phyloP scores from a whole-genome alignment of 768 basidiomycete genomes.

The Amanita rimosa region DNA sequence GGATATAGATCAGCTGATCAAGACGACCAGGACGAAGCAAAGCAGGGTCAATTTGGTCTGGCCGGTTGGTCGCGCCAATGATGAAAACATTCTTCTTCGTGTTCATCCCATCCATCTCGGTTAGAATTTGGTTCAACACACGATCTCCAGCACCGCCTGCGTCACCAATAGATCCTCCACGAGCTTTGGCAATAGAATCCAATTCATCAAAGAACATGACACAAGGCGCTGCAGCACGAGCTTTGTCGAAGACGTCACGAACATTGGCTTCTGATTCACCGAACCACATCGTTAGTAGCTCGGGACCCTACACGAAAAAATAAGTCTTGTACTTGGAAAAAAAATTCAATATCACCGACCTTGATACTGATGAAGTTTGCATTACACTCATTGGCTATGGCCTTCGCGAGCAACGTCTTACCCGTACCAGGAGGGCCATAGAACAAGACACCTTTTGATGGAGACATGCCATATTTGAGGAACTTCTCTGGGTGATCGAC shows the following conservation, averaged over 20 bases:
- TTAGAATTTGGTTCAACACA: conserved; percentile 93
- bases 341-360: conserved; percentile 23
- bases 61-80: conserved; percentile 94
- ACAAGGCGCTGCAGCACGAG: conserved; percentile 96
- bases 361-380: conserved; percentile 99
- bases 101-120: conserved; percentile 99
- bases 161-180: conserved; percentile 75
- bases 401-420: conserved; percentile 98
- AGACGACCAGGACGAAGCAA: conserved; percentile 95
- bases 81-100: conserved; percentile 99
- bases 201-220: conserved; percentile 99
- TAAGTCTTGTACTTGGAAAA: conserved; percentile 8
- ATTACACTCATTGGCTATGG: conserved; percentile 98
- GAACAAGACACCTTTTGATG: conserved; percentile 98
- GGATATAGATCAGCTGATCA: conserved; percentile 99
- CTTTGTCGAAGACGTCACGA: conserved; percentile 99
- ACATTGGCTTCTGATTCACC: conserved; percentile 99
- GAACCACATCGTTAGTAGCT: conserved; percentile 99
- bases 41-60: conserved; percentile 91
- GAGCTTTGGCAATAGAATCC: conserved; percentile 97
- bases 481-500: conserved; percentile 99
- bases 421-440: conserved; percentile 99
- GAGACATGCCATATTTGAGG: conserved; percentile 99
- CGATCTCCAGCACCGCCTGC: conserved; percentile 96
- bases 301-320: conserved; percentile 60